Base-by-base conservation (phyloP, 768 basidiomycete species). In the Boletus vinaceobasis region DNA sequence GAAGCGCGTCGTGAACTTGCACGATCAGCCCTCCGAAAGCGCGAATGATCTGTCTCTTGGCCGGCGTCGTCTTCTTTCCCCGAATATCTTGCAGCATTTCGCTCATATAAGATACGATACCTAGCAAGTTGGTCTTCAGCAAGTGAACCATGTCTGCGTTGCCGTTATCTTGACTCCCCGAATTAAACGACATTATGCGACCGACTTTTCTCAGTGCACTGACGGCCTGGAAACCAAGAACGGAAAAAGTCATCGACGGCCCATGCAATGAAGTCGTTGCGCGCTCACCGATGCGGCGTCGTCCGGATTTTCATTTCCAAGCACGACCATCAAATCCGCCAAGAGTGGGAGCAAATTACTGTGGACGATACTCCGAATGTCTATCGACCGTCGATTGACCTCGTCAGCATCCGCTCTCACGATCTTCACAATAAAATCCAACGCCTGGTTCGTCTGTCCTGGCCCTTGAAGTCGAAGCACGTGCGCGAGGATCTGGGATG, bases 11-110 rank as follows among this genome's bases (percentile, higher is more conserved):
- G 0, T 90, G 93, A 53, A 95, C 82, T 19, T 81, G 77, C 10
- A 69, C 63, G n/a, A 92, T 81, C 49, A 98, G 74, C 2, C 75
- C 79, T 7, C 88, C 92, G 37, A 97, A 72, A 58, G 90, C 87
- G 26, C 88, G 81, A 45, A 98, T 74, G 55, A 96, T 87, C 65
- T 84, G 85, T 52, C 80, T 79, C 71, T 97, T 98, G 33, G 78
- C 77, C 9, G 74, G 71, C 0, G 83, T 74, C 0, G 86, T 74
- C 60, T 87, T 87, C 71, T 88, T 92, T 5, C 89, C 90, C 23
- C 86, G 83, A 1, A 88, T 77, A 55, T 93, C 94, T 66, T 93
- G 91, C 49, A 98, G 71, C 71, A 88, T 84, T 32, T 93, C 91
- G 61, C 90, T 95, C 62, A 97, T 80, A 58, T 86, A 78, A 0